Conservation (phyloP, 1,284 basidiomycete genomes). For the Inonotus obliquus region DNA sequence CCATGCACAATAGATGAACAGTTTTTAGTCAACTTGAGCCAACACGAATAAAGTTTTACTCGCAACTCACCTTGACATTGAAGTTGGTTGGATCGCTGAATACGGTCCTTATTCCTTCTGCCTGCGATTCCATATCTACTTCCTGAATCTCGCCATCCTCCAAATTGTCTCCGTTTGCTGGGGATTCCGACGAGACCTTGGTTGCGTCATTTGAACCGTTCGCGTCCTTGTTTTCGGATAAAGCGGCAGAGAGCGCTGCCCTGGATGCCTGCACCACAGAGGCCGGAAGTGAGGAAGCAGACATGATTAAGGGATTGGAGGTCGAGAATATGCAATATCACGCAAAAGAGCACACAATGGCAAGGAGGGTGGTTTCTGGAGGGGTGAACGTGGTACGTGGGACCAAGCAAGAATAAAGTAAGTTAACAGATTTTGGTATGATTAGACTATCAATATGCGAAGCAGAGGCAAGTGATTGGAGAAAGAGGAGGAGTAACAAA, state of each 20-base stretch:
- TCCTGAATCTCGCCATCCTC: slow-evolving; percentile 78
- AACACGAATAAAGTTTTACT: background rate
- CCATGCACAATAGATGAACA: slow-evolving; percentile 16
- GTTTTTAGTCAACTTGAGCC: background rate
- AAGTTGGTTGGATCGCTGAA: slow-evolving; percentile 87
- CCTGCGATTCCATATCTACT: slow-evolving; percentile 74
- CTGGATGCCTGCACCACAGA: slow-evolving; percentile 68
- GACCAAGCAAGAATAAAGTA: slow-evolving; percentile 12
- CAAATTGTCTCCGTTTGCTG: slow-evolving; percentile 22
- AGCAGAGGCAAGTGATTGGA: background rate
- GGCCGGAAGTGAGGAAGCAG: slow-evolving; percentile 42
- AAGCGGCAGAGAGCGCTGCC: slow-evolving; percentile 65
- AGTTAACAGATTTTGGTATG: background rate
- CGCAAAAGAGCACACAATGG: background rate
- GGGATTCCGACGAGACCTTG: slow-evolving; percentile 31
- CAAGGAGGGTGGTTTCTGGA: background rate
- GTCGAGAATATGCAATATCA: background rate
- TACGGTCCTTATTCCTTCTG: slow-evolving; percentile 82
- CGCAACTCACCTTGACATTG: slow-evolving; percentile 76
- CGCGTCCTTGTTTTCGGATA: slow-evolving; percentile 49
- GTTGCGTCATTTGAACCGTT: slow-evolving; percentile 26
- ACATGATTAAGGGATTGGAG: background rate
- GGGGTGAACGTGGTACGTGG: background rate
- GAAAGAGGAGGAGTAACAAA: background rate
- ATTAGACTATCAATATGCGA: slow-evolving; percentile 1